Conservation (phyloP, 2,329 filamentous ascomycete species). For the Fusarium stilboides region DNA sequence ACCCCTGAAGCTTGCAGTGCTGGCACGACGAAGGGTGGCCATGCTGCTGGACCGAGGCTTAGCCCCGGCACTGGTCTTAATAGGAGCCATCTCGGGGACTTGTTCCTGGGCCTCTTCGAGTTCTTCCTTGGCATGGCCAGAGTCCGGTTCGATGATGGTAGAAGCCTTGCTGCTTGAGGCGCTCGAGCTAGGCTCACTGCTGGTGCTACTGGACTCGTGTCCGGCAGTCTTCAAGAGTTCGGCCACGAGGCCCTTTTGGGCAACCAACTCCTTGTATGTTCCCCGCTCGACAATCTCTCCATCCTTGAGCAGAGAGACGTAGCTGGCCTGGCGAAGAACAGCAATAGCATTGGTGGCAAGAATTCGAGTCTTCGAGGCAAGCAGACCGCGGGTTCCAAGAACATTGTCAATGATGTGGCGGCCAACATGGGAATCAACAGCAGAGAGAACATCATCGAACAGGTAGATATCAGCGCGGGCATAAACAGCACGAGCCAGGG, state of each 20-base stretch:
- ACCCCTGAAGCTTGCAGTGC: slow-evolving; percentile 90
- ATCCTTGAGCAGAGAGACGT: slow-evolving; percentile 87
- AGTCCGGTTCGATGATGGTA: slow-evolving; percentile 68
- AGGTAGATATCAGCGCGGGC: slow-evolving; percentile 97
- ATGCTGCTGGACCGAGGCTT: slow-evolving; percentile 79
- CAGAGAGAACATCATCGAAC: slow-evolving; percentile 93
- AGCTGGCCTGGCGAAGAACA: slow-evolving; percentile 90
- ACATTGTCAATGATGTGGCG: slow-evolving; percentile 96
- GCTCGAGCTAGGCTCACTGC: slow-evolving; percentile 62
- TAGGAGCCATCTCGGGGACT: slow-evolving; percentile 81
- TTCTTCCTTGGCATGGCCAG: slow-evolving; percentile 72
- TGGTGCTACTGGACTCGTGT: slow-evolving; percentile 64
- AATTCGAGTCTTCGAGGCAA: slow-evolving; percentile 89
- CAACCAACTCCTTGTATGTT: slow-evolving; percentile 90
- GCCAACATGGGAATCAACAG: slow-evolving; percentile 98
- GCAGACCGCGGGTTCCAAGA: slow-evolving; percentile 85
- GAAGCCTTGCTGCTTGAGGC: slow-evolving; percentile 67
- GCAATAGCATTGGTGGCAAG: slow-evolving; percentile 96
- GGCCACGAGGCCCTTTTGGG: slow-evolving; percentile 92
- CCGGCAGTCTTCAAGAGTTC: slow-evolving; percentile 85
- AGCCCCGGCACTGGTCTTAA: slow-evolving; percentile 69
- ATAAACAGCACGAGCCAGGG: slow-evolving; percentile 93
- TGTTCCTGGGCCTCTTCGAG: slow-evolving; percentile 85
- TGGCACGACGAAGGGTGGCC: slow-evolving; percentile 88
- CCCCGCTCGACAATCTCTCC: slow-evolving; percentile 88